phyloP scores from a whole-genome alignment of 2,329 filamentous ascomycete genomes.

The Teratosphaeria zuluensis region DNA sequence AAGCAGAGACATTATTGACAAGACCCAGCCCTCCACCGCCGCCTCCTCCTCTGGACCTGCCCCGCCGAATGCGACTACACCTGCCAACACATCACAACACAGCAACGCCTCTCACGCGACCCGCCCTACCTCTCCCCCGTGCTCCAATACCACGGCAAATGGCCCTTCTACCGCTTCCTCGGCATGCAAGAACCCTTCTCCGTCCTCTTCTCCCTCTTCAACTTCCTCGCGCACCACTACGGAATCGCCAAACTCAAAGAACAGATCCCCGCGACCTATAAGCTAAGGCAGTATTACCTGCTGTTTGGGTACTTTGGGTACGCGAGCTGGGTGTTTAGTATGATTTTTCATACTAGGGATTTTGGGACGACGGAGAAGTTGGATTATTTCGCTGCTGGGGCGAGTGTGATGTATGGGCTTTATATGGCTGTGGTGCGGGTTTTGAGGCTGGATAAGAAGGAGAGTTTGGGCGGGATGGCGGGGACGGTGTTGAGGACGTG shows the following conservation, averaged over 20 bases:
- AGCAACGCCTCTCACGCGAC: constrained; percentile 54
- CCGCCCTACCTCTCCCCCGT: constrained; percentile 56
- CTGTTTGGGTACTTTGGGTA: constrained; percentile 72
- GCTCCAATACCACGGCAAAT: constrained; percentile 96
- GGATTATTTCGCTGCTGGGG: constrained; percentile 92
- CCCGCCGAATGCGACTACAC: constrained; percentile 93
- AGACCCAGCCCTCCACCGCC: constrained; percentile 73
- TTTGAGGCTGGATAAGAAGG: constrained; percentile 63
- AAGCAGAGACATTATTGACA: too few relatives aligned
- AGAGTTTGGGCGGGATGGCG: constrained; percentile 14
- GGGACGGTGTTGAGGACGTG: constrained; percentile 56
- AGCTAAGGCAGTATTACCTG: constrained; percentile 71
- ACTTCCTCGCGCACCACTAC: constrained; percentile 73
- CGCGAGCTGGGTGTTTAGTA: constrained; percentile 76
- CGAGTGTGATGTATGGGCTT: constrained; percentile 79
- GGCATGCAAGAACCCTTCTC: constrained; percentile 93
- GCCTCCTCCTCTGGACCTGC: constrained; percentile 86
- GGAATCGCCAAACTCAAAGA: constrained; percentile 64
- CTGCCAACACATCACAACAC: constrained; percentile 87
- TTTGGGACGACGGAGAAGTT: constrained; percentile 79
- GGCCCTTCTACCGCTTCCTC: constrained; percentile 84
- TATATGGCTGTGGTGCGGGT: constrained; percentile 77
- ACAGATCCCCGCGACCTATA: constrained; percentile 61
- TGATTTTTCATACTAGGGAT: constrained; percentile 87
- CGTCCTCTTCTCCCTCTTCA: constrained; percentile 86